Conservation (phyloP, 1,284 basidiomycete genomes). For the Stereum hirsutum region DNA sequence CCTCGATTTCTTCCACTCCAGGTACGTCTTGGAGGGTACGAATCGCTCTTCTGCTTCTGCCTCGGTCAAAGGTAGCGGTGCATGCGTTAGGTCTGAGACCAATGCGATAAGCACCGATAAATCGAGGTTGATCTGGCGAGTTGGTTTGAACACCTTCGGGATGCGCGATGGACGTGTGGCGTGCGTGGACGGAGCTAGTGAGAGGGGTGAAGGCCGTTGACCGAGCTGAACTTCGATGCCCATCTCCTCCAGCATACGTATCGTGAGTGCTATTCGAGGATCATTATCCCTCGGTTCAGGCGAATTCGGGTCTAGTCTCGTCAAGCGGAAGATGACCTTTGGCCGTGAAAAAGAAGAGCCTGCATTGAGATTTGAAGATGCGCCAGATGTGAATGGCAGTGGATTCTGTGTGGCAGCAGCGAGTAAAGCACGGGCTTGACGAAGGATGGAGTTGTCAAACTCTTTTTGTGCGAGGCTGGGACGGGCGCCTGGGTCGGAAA, state of each 20-base stretch:
- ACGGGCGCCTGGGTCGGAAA: slow-evolving; percentile 24
- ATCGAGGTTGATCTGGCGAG: slow-evolving; percentile 63
- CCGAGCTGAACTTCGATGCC: slow-evolving; percentile 64
- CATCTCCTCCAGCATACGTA: slow-evolving; percentile 45
- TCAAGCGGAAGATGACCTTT: slow-evolving; percentile 53
- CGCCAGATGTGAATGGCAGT: no score
- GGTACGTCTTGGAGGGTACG: slow-evolving; percentile 41
- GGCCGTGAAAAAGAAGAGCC: no score
- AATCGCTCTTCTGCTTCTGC: slow-evolving; percentile 58
- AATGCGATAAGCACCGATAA: slow-evolving; percentile 77
- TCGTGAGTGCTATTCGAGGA: slow-evolving; percentile 52
- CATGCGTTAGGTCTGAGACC: slow-evolving; percentile 75
- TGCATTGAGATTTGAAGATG: no score
- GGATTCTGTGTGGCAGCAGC: slow-evolving; percentile 40
- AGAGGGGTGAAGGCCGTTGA: slow-evolving; percentile 29
- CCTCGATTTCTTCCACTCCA: slow-evolving; percentile 44
- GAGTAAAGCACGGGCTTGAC: slow-evolving; percentile 52
- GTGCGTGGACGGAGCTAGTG: slow-evolving; percentile 9
- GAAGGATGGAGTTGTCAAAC: slow-evolving; percentile 65
- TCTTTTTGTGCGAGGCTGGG: slow-evolving; percentile 36
- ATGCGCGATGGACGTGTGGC: slow-evolving; percentile 9
- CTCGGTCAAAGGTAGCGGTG: slow-evolving; percentile 46
- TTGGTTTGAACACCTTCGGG: slow-evolving; percentile 40
- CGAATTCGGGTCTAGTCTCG: slow-evolving; percentile 51
- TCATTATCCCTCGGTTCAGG: slow-evolving; percentile 29